phyloP scores from a whole-genome alignment of 1,284 basidiomycete species.

The Gomphus bonarii region DNA sequence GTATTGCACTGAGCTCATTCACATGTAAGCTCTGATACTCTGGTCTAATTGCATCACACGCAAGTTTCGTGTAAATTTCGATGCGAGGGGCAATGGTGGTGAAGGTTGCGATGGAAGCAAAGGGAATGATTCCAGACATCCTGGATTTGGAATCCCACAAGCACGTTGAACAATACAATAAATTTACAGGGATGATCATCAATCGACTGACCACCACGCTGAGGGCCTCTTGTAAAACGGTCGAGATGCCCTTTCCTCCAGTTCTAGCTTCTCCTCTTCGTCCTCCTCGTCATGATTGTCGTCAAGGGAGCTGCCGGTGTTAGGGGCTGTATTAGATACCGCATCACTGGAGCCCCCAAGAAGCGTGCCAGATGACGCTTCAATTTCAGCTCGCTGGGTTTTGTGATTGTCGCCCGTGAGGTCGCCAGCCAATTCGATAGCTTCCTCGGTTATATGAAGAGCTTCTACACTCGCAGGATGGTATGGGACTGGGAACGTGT shows the following conservation, averaged over 20 bases:
- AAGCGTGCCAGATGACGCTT: not conserved
- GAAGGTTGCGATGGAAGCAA: constrained; percentile 41
- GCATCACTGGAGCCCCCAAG: not conserved
- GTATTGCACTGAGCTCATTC: not conserved
- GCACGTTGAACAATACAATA: not conserved
- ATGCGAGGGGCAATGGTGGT: constrained; percentile 54
- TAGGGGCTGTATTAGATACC: not conserved
- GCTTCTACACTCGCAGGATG: not conserved
- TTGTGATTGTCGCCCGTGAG: not conserved
- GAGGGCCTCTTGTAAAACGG: constrained; percentile 67
- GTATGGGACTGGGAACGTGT: not conserved
- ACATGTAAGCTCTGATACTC: constrained; percentile 25
- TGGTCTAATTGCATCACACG: constrained; percentile 29
- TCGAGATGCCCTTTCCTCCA: constrained; percentile 20
- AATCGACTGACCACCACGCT: constrained; percentile 46
- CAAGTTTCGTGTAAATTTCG: constrained; percentile 50
- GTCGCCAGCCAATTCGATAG: not conserved
- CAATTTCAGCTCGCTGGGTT: not conserved
- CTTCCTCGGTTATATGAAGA: not conserved
- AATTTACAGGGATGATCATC: not conserved
- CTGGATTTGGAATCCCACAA: constrained; percentile 24
- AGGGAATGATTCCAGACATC: constrained; percentile 43
- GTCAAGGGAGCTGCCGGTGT: not conserved
- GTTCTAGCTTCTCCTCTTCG: constrained; percentile 23
- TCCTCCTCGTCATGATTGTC: constrained; percentile 14